Conservation (phyloP, 805 yeast species). For the Sporopachydermia quercuum region DNA sequence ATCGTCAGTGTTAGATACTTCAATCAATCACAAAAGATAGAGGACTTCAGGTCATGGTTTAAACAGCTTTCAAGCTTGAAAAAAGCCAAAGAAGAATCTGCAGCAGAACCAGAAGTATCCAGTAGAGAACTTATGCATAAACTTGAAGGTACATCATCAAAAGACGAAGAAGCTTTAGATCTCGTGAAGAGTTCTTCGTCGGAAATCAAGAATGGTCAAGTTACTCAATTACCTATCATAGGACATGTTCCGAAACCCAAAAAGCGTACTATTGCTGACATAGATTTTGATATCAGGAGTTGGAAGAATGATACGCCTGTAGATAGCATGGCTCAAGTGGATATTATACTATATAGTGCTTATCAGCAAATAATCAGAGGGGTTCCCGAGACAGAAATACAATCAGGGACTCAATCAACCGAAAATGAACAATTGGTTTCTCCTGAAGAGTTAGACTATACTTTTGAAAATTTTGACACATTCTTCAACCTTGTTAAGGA, state of each 20-base stretch:
- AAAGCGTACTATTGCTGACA: neutral
- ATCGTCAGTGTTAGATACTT: too few species aligned
- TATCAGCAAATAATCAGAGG: neutral
- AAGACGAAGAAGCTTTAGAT: neutral
- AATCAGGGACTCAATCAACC: too few species aligned
- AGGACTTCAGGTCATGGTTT: neutral
- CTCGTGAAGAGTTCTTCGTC: neutral
- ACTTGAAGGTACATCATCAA: neutral
- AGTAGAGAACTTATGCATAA: neutral
- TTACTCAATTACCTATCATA: neutral
- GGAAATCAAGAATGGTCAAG: neutral
- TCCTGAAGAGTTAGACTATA: slow-evolving; percentile 3
- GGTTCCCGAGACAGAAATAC: too few species aligned
- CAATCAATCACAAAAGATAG: too few species aligned
- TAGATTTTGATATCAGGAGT: neutral
- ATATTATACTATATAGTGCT: neutral
- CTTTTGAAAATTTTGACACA: slow-evolving; percentile 26
- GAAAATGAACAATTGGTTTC: neutral
- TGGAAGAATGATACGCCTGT: neutral
- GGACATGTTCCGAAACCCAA: too few species aligned
- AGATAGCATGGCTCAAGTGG: neutral
- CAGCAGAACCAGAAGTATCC: neutral
- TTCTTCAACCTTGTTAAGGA: slow-evolving; percentile 35
- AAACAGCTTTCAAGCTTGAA: neutral
- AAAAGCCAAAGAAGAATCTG: neutral